A percentile compares a stretch with the other conserved stretches of the same genome.
These are phyloP conservation scores for Zoysia matrella DNA, from an alignment of 202 grass and related monocot genomes.

Conservation along the genomic window DNA sequence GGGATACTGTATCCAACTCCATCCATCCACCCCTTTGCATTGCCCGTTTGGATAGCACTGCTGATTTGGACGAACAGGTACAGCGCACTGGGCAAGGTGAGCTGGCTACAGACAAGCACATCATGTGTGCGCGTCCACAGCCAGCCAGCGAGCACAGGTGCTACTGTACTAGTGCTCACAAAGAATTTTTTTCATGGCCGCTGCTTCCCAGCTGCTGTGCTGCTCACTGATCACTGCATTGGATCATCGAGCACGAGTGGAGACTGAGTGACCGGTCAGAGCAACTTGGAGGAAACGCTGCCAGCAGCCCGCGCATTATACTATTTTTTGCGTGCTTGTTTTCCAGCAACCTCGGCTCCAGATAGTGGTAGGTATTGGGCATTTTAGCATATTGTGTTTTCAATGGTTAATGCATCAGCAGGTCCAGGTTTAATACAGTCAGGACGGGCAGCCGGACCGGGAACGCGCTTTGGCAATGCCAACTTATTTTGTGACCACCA, in stretches of 20 bases:
- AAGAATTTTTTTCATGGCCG: not conserved
- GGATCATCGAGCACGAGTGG: not conserved
- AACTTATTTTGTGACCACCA: slow-evolving; percentile 8
- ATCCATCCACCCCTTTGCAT: too few species aligned
- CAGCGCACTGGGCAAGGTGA: not conserved
- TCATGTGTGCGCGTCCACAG: slow-evolving; percentile 5
- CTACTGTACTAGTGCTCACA: too few species aligned
- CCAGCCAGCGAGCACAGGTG: not conserved
- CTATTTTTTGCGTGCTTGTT: not conserved
- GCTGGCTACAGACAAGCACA: not conserved
- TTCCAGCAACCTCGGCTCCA: not conserved
- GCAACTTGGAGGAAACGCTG: too few species aligned
- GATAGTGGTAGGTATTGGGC: not conserved
- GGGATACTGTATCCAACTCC: not conserved
- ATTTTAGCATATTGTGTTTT: not conserved
- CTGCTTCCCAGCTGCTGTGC: not conserved
- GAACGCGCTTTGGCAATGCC: not conserved
- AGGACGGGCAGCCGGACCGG: not conserved
- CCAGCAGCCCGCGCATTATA: too few species aligned
- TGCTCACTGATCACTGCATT: not conserved
- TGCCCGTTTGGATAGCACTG: not conserved
- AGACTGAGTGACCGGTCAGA: not conserved
- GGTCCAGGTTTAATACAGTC: not conserved
- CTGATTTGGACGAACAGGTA: not conserved
- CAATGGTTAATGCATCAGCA: not conserved